Conservation (phyloP, 305 asterid species). For the Fraxinus velutina region DNA sequence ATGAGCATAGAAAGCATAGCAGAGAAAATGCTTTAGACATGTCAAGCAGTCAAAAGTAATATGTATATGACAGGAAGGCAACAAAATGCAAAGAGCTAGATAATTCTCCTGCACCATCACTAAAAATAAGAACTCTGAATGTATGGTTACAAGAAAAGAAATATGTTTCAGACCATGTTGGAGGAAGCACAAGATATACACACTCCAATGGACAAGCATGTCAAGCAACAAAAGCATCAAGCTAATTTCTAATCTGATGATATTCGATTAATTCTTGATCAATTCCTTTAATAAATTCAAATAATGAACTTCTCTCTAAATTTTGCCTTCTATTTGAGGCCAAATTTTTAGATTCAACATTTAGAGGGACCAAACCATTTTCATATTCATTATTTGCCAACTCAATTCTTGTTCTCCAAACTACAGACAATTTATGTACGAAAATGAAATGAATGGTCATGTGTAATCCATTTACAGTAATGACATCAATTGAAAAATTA, state of each 20-base stretch:
- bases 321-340: not conserved
- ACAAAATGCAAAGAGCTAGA: not conserved
- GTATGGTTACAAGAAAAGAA: not conserved
- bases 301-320: not conserved
- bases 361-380: not conserved
- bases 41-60: not conserved
- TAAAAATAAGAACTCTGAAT: not conserved
- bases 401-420: not conserved
- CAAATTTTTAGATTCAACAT: not conserved
- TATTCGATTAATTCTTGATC: not conserved
- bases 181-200: not conserved
- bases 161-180: not conserved
- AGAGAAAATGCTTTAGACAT: not conserved
- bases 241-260: slow-evolving; percentile 5
- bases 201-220: not conserved
- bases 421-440: not conserved
- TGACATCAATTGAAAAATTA: not conserved
- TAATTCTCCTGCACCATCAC: not conserved
- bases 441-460: slow-evolving; percentile 6
- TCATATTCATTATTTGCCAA: not conserved
- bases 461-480: not conserved
- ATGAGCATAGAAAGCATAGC: not conserved
- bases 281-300: not conserved
- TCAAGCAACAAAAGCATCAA: slow-evolving; percentile 5
- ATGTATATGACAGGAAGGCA: not conserved